These are phyloP conservation scores for Dioscorea alata DNA, from an alignment of 106 monocot species.

Conservation along the genomic window DNA sequence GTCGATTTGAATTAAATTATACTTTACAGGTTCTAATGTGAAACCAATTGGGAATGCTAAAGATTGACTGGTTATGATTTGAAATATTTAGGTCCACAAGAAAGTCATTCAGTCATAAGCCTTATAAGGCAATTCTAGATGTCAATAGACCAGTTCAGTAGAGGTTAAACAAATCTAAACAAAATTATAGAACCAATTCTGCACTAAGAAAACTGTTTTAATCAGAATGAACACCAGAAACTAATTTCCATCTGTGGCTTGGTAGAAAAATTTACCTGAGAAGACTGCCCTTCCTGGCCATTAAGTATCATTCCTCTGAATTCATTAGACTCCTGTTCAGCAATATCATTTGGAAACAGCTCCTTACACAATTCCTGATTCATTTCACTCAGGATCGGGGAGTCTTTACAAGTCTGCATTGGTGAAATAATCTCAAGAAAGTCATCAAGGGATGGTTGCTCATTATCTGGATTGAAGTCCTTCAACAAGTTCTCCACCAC, in stretches of 20 bases:
- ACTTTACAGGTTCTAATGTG: too few species aligned
- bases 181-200: too few species aligned
- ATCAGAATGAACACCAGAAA: too few species aligned
- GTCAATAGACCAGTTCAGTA: too few species aligned
- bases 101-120: too few species aligned
- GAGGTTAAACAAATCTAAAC: too few species aligned
- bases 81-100: too few species aligned
- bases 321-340: constrained; percentile 12
- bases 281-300: constrained; percentile 18
- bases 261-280: constrained; percentile 2
- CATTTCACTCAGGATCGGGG: not conserved
- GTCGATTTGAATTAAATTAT: too few species aligned
- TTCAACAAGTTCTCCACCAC: constrained; percentile 5
- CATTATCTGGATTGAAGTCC: constrained; percentile 1
- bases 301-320: constrained; percentile 20
- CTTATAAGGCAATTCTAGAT: too few species aligned
- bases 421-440: constrained; percentile 5
- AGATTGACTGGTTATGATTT: too few species aligned
- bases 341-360: not conserved
- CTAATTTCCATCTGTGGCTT: not conserved
- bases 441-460: constrained; percentile 2
- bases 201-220: too few species aligned
- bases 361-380: not conserved
- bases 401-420: not conserved
- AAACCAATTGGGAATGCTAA: too few species aligned